Evolutionary conservation across 305 asterid species (phyloP).

Genomic region (Solanum chacoense): DNA sequence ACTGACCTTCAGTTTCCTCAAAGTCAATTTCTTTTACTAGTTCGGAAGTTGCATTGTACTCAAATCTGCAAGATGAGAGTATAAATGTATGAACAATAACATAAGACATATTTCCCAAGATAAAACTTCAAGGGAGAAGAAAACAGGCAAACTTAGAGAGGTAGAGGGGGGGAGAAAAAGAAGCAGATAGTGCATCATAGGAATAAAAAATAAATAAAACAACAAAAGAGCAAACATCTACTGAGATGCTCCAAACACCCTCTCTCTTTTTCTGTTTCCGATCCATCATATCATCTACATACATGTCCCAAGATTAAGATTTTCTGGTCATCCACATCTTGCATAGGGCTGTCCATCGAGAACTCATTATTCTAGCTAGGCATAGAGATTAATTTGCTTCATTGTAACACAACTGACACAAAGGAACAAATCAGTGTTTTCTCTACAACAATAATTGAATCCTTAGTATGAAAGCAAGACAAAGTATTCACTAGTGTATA

Average conservation of each 20-base stretch:
- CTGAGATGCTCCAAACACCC: background rate
- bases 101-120: background rate
- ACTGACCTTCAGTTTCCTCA: slow-evolving; percentile 71
- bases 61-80: slow-evolving; percentile 38
- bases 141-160: background rate
- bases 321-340: background rate
- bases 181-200: background rate
- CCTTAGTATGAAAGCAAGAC: background rate
- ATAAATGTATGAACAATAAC: background rate
- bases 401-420: background rate
- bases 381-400: background rate
- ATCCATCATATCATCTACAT: background rate
- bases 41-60: slow-evolving; percentile 75
- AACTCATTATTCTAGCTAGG: background rate
- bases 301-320: background rate
- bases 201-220: background rate
- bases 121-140: background rate
- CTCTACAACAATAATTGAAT: background rate
- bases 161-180: background rate
- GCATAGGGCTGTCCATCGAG: background rate
- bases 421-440: background rate
- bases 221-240: background rate
- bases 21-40: slow-evolving; percentile 63
- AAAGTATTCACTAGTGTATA: background rate
- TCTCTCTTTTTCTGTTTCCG: background rate